These are phyloP conservation scores for Boletus barrowsii DNA, from an alignment of 768 basidiomycete species.

Conservation along the genomic window DNA sequence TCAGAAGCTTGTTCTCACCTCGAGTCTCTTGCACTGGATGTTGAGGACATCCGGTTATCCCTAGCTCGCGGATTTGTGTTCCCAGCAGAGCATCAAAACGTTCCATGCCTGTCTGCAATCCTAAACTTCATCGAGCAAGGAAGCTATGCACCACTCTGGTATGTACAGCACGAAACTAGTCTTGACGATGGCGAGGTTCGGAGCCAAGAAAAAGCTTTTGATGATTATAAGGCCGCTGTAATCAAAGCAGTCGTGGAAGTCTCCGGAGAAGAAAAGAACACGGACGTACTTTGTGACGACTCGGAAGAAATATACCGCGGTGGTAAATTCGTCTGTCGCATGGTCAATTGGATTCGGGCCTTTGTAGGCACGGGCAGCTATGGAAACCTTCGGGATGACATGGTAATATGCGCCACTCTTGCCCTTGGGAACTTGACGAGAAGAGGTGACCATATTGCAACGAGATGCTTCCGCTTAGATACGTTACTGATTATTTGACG, in stretches of 20 bases:
- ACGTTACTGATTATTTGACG: conserved; percentile 6
- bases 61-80: conserved; percentile 65
- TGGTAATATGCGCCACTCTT: conserved; percentile 80
- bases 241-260: conserved; percentile 86
- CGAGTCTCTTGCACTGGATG: conserved; percentile 75
- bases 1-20: conserved; percentile 74
- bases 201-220: conserved; percentile 68
- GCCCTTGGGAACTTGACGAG: conserved; percentile 79
- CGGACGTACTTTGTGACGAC: conserved; percentile 74
- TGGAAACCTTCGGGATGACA: conserved; percentile 57
- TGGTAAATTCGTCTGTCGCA: conserved; percentile 67
- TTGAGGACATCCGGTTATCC: conserved; percentile 70
- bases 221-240: conserved; percentile 80
- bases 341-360: conserved; percentile 72
- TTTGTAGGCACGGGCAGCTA: conserved; percentile 42
- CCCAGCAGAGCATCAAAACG: conserved; percentile 52
- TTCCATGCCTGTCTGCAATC: conserved; percentile 59
- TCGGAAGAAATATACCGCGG: conserved; percentile 54
- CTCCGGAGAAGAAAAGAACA: conserved; percentile 76
- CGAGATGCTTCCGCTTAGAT: not conserved
- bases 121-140: conserved; percentile 75
- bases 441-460: conserved; percentile 49
- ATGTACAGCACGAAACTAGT: conserved; percentile 33
- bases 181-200: conserved; percentile 45
- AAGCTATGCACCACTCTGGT: conserved; percentile 66